These are phyloP conservation scores for Psilocybe cyanescens DNA, from an alignment of 768 basidiomycete species.

Conservation along the genomic window DNA sequence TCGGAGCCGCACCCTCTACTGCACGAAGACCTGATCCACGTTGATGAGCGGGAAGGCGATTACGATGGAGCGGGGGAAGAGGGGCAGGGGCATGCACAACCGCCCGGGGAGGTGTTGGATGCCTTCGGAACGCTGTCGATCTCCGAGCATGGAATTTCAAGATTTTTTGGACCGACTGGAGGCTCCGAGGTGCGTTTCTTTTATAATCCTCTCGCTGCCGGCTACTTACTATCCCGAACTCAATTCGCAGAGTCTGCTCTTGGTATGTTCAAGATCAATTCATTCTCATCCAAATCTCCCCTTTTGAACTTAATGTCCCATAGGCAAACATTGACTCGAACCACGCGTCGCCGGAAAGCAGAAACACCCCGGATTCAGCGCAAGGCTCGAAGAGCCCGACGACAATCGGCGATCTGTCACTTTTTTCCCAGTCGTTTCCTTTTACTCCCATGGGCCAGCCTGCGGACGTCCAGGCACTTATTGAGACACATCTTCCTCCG, in stretches of 20 bases:
- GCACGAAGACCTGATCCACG: constrained; percentile 50
- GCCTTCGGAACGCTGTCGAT: constrained; percentile 65
- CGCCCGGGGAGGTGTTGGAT: constrained; percentile 48
- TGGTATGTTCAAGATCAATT: constrained; percentile 21
- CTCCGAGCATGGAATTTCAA: constrained; percentile 60
- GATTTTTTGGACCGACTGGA: constrained; percentile 70
- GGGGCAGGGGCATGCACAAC: constrained; percentile 3
- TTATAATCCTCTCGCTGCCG: not conserved
- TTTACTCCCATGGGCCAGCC: constrained; percentile 62
- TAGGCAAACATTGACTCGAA: constrained; percentile 29
- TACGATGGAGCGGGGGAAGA: constrained; percentile 29
- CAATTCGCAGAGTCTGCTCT: constrained; percentile 26
- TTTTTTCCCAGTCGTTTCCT: constrained; percentile 66
- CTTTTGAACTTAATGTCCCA: constrained; percentile 24
- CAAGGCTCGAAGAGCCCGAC: constrained; percentile 23
- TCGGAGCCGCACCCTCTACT: constrained; percentile 64
- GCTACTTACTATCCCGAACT: constrained; percentile 3
- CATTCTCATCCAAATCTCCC: constrained; percentile 19
- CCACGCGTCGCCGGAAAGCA: constrained; percentile 23
- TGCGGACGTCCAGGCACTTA: constrained; percentile 48
- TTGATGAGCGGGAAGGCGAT: constrained; percentile 31
- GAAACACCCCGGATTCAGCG: constrained; percentile 27
- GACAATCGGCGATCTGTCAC: constrained; percentile 33
- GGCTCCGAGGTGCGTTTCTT: constrained; percentile 61
- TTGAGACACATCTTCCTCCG: constrained; percentile 56